Base-by-base conservation (phyloP, 2,329 filamentous ascomycete species). In the Penicillium sp. region DNA sequence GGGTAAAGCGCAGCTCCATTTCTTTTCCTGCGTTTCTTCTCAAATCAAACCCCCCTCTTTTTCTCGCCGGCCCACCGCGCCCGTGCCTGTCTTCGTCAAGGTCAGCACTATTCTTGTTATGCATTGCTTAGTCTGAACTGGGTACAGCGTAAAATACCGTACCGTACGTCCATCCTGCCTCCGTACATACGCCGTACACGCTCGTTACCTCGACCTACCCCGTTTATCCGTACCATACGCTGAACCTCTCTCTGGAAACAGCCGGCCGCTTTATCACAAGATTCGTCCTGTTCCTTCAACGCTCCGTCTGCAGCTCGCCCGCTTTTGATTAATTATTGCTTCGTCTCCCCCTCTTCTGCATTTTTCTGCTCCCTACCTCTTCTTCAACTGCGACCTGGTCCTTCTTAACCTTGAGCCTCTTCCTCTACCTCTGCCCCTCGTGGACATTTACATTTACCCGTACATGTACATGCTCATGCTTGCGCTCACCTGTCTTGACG, bases 241-340 rank as follows among this genome's bases (percentile, higher is more conserved):
- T 42, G 33, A 38, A 38, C 18, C 38, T 42, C 30, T 20, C 26
- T 24, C 43, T 47, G 42, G 52, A 47, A 54, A 47, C 43, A 47
- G 43, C 51, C 50, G 38, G 38, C 38, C 14, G n/a, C 48, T 35
- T 55, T 55, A 55, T 55, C 52, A 55, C 52, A 55, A 55, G 52
- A 55, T 54, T 47, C 52, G 35, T 40, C 49, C 24, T 43, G 38
- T 30, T 33, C 18, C 23, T 47, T 50, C 30, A 46, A 24, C 42
- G 51, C 42, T 47, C 52, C 45, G 16, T 54, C 52, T 55, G 43
- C 52, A 47, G 33, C 33, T 47, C 24, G 52, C 52, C 52, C 52
- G 52, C 52, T 21, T 43, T 46, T 30, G 45, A 55, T 55, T 55
- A 55, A 55, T 55, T 55, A 55, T 55, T 48, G 52, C 52, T 55